These are phyloP conservation scores for Aspergillus amoenus DNA, from an alignment of 2,329 filamentous ascomycete genomes.

Conservation along the genomic window DNA sequence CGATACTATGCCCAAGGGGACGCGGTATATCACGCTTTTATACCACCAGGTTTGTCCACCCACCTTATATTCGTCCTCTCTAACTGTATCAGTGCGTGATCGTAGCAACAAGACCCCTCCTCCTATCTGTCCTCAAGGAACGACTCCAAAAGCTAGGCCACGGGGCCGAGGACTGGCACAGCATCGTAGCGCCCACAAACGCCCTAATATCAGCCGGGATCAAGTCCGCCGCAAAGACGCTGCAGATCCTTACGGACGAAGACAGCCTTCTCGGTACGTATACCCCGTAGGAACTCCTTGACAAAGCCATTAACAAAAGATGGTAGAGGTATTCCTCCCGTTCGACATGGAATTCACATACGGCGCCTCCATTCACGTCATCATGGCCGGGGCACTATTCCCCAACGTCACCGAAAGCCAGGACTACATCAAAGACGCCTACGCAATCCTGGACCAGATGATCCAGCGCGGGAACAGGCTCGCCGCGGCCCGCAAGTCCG, in stretches of 20 bases:
- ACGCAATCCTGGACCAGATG: slow-evolving; percentile 36
- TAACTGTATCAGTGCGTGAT: slow-evolving; percentile 33
- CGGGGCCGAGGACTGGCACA: slow-evolving; percentile 32
- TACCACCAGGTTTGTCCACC: slow-evolving; percentile 39
- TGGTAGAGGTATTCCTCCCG: slow-evolving; percentile 41
- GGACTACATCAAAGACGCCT: slow-evolving; percentile 17
- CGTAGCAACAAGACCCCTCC: slow-evolving; percentile 39
- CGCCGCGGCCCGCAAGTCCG: slow-evolving; percentile 29
- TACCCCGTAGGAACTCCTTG: neutral
- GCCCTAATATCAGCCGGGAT: slow-evolving; percentile 42
- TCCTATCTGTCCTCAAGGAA: slow-evolving; percentile 42
- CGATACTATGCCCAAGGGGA: slow-evolving; percentile 38
- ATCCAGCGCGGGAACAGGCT: slow-evolving; percentile 34
- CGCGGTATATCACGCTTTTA: slow-evolving; percentile 38
- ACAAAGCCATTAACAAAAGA: too few relatives aligned
- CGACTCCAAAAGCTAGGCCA: slow-evolving; percentile 30
- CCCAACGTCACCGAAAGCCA: slow-evolving; percentile 29
- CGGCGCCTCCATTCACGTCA: slow-evolving; percentile 35
- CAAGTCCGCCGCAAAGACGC: slow-evolving; percentile 42
- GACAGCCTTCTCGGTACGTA: slow-evolving; percentile 38
- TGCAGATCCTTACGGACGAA: slow-evolving; percentile 40
- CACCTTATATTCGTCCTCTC: neutral
- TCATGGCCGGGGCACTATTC: slow-evolving; percentile 40
- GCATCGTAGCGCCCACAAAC: slow-evolving; percentile 34
- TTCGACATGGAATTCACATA: slow-evolving; percentile 43